Evolutionary conservation across 2,329 filamentous ascomycete species (phyloP), one percentile per base, ranked within the genome.

Genomic region (Talaromyces islandicus): DNA sequence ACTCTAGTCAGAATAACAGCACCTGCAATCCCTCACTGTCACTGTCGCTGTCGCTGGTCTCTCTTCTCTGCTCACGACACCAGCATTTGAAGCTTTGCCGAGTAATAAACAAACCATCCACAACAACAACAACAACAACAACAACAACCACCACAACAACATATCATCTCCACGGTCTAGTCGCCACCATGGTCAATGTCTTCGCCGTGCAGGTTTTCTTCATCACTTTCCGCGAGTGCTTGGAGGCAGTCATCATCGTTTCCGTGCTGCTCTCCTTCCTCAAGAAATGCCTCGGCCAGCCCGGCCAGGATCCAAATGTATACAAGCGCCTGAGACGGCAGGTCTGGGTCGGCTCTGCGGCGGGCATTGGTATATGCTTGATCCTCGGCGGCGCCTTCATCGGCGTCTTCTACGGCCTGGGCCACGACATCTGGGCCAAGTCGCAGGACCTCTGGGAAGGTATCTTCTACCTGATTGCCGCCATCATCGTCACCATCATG

Each of bases 201-300:
- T 64, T 64, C 38, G 63, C 63, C 14, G 63, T 64, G 29, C 63
- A 63, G 54, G 85, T 96, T 59, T 96, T 96, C 79, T 92, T 96
- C 78, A 90, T 96, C 73, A 87, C 90, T 76, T 94, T 96, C 73
- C 87, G 92, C 70, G 92, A 96, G 77, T 86, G 86, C 48, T 79
- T 96, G 54, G 91, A 96, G 79, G 89, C 88, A 0, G 87, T 84
- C 69, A 91, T 96, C 70, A 90, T 96, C 67, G 86, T 95, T 64
- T 93, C 91, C 0, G 88, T 96, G n/a, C 80, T 96, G 35, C 83
- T 96, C 46, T 86, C 91, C 24, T 95, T 94, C 72, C 78, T 95
- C 61, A 94, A 93, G 74, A 89, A 94, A 73, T 90, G 88, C 3
- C 82, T 95, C 41, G 61, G 60, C 59, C 85, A 85, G 0, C 84